phyloP scores from a whole-genome alignment of 768 basidiomycete species.

The Termitomyces sp. region DNA sequence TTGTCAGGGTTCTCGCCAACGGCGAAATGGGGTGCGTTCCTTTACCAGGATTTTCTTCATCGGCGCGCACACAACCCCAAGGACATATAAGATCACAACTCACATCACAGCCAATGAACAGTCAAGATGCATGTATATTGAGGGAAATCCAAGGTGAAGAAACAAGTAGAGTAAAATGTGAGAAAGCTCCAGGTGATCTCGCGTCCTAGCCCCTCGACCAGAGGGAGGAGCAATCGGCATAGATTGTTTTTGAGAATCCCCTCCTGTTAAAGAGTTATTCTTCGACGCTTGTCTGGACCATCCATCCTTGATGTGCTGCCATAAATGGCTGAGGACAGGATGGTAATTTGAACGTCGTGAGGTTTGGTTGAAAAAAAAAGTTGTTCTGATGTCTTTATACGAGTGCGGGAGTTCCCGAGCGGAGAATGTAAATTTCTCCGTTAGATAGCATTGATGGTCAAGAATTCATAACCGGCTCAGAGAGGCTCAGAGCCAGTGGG shows the following conservation, averaged over 20 bases:
- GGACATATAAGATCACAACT: conserved; percentile 17
- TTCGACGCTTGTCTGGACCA: conserved; percentile 91
- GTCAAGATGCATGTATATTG: conserved; percentile 8
- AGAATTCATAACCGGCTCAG: too few species aligned
- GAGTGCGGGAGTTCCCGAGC: conserved; percentile 17
- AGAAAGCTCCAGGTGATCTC: conserved; percentile 86
- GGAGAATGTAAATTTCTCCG: conserved; percentile 19
- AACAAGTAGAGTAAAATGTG: conserved; percentile 38
- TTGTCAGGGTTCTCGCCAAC: conserved; percentile 27
- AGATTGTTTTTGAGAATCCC: conserved; percentile 86
- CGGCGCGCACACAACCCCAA: conserved; percentile 32
- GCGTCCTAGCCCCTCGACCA: conserved; percentile 90
- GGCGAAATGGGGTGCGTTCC: conserved; percentile 64
- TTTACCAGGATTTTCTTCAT: conserved; percentile 91
- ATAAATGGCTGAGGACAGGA: conserved; percentile 51
- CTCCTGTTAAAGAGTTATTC: conserved; percentile 37
- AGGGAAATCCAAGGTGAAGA: conserved; percentile 13
- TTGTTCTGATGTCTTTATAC: conserved; percentile 20
- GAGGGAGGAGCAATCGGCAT: conserved; percentile 86
- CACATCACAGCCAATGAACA: conserved; percentile 2
- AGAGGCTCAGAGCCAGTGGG: too few species aligned
- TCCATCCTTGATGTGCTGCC: conserved; percentile 52
- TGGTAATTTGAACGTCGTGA: conserved; percentile 83
- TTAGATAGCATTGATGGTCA: not conserved
- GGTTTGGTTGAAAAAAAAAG: conserved; percentile 20